A percentile compares a stretch with the other conserved stretches of the same genome.
Conservation (phyloP, 441 rosid genomes). For the Erysimum pusillum region DNA sequence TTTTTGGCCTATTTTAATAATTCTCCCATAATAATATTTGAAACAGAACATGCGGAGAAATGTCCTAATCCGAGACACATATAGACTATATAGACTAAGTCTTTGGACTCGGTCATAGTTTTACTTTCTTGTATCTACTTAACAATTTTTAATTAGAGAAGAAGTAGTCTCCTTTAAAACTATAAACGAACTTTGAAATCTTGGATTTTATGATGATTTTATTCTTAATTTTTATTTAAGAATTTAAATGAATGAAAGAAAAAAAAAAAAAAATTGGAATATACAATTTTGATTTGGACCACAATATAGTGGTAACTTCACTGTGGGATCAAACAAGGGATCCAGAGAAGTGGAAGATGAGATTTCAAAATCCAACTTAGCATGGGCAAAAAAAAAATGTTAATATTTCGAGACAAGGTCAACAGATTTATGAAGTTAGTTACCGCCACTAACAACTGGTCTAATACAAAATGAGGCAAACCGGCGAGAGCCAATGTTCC, state of each 20-base stretch:
- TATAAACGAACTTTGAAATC: constrained; percentile 10
- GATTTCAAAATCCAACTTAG: constrained; percentile 26
- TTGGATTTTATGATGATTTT: background rate
- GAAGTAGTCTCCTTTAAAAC: constrained; percentile 15
- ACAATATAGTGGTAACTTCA: constrained; percentile 1
- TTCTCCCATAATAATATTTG: background rate
- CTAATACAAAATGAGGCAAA: background rate
- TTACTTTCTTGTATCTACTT: background rate
- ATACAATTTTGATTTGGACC: constrained; percentile 23
- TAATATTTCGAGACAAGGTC: background rate
- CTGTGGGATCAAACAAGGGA: background rate
- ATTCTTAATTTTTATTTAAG: background rate
- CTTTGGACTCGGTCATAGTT: constrained; percentile 29
- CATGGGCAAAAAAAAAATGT: background rate
- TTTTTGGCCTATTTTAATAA: too few species aligned
- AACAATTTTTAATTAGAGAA: constrained; percentile 7
- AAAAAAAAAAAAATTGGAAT: constrained; percentile 7
- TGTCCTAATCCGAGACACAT: constrained; percentile 24
- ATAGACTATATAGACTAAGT: constrained; percentile 8
- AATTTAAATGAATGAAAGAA: background rate
- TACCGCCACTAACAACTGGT: background rate
- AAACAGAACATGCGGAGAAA: background rate
- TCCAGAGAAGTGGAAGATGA: constrained; percentile 9
- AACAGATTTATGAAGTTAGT: background rate
- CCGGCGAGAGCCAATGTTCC: background rate